phyloP scores from a whole-genome alignment of 495 filamentous ascomycete genomes.

The Neurospora tetraspora region DNA sequence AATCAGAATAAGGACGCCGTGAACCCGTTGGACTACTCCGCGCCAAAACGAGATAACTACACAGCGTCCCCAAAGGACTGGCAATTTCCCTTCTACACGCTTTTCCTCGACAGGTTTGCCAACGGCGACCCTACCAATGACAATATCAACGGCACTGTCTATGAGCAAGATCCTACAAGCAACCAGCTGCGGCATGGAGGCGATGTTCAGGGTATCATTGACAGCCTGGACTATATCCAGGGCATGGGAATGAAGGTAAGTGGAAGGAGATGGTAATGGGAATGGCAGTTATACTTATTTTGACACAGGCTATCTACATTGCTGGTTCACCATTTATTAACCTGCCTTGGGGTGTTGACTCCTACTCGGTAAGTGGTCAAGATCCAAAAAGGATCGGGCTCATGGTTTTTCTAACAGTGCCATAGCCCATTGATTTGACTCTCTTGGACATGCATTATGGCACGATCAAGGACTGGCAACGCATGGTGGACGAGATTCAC shows the following conservation, averaged over 20 bases:
- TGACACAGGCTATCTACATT: constrained; percentile 52
- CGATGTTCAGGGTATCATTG: constrained; percentile 53
- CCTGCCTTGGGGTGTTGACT: constrained; percentile 40
- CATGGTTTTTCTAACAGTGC: constrained; percentile 1
- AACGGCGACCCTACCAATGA: constrained; percentile 65
- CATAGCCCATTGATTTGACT: constrained; percentile 47
- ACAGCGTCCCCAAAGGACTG: constrained; percentile 54
- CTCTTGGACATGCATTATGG: constrained; percentile 23
- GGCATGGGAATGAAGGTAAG: constrained; percentile 57
- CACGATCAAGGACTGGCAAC: constrained; percentile 50
- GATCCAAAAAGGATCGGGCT: neutral
- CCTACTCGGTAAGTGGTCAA: constrained; percentile 33
- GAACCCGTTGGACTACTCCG: constrained; percentile 51
- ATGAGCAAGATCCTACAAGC: constrained; percentile 56
- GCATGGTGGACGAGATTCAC: constrained; percentile 56
- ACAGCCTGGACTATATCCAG: constrained; percentile 62
- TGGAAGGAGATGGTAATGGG: neutral
- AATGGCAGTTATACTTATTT: neutral
- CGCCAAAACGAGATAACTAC: constrained; percentile 48
- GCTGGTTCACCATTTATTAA: constrained; percentile 45
- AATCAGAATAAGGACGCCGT: constrained; percentile 52
- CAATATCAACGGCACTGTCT: constrained; percentile 57
- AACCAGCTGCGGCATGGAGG: constrained; percentile 65
- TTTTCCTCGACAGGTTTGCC: constrained; percentile 58
- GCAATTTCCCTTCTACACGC: constrained; percentile 60